Evolutionary conservation across 169 alveolate species (phyloP).

Genomic region (Amoebophrya sp.): DNA sequence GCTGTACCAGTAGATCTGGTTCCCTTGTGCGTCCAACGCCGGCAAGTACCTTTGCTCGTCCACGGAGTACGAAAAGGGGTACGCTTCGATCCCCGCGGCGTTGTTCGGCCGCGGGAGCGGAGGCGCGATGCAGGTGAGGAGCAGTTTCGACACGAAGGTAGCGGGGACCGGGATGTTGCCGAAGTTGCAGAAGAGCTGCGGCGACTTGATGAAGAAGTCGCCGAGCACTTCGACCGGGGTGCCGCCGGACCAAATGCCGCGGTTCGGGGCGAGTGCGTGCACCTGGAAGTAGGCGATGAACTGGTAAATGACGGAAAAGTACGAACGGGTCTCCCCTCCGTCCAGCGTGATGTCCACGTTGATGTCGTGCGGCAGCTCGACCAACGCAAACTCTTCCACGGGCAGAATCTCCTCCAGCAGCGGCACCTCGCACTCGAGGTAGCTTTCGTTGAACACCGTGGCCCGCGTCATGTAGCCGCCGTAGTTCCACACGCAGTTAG

Average conservation of each 20-base stretch:
- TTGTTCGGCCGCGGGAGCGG: not conserved
- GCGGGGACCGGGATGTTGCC: constrained; percentile 4
- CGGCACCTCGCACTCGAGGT: not conserved
- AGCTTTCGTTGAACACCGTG: not conserved
- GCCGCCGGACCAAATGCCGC: constrained; percentile 6
- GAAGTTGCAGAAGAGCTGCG: constrained; percentile 5
- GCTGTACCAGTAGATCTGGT: not conserved
- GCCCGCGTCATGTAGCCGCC: not conserved
- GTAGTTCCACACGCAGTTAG: not conserved
- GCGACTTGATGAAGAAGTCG: constrained; percentile 7
- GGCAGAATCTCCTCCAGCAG: not conserved
- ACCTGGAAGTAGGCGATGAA: constrained; percentile 3
- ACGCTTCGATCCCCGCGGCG: not conserved
- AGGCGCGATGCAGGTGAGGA: not conserved
- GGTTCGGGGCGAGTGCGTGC: not conserved
- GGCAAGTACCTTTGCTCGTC: constrained; percentile 3
- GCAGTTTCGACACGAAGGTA: not conserved
- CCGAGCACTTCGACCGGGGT: not conserved
- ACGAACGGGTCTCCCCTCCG: not conserved
- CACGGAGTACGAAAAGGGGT: constrained; percentile 9
- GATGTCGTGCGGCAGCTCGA: constrained; percentile 1
- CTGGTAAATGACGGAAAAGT: not conserved
- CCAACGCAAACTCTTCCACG: not conserved
- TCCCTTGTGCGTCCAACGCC: not conserved
- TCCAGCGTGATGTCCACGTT: not conserved